These are phyloP conservation scores for Cyberlindnera lachancei DNA, from an alignment of 805 yeast genomes.

Conservation along the genomic window DNA sequence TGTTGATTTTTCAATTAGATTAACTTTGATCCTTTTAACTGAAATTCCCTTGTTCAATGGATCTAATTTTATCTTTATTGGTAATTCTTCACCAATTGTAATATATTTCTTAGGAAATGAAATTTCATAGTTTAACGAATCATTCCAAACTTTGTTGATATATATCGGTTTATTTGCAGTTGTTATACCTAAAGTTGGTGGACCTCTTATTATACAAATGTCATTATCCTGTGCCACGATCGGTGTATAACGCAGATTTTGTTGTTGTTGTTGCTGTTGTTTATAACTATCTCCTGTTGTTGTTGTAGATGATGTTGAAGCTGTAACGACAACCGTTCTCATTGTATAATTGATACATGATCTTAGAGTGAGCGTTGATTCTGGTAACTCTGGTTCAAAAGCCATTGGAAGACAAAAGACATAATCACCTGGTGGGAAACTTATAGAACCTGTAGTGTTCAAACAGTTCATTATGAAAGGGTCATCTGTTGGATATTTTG, in stretches of 20 bases:
- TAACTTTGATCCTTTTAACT: conserved; percentile 57
- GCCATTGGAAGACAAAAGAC: conserved; percentile 57
- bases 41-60: conserved; percentile 58
- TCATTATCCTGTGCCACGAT: too few relatives aligned
- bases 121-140: conserved; percentile 60
- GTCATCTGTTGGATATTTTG: conserved; percentile 7
- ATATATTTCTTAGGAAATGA: conserved; percentile 66
- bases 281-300: too few relatives aligned
- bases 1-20: conserved; percentile 58
- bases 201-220: conserved; percentile 31
- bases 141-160: conserved; percentile 70
- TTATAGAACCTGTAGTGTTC: conserved; percentile 6
- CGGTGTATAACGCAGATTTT: too few relatives aligned
- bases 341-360: conserved; percentile 40
- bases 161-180: conserved; percentile 63
- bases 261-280: conserved; percentile 27
- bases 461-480: conserved; percentile 13
- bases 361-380: conserved; percentile 44
- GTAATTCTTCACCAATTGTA: conserved; percentile 53
- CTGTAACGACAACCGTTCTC: conserved; percentile 22
- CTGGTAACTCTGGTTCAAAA: conserved; percentile 57
- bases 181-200: conserved; percentile 30
- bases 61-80: conserved; percentile 53
- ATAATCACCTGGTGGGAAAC: conserved; percentile 57
- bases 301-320: conserved; percentile 27